A percentile compares a stretch with the other conserved stretches of the same genome.
phyloP scores from a whole-genome alignment of 129 eudicot species.

The Daucus carota region DH1_v3.0 NC_030383.2:62260001-62260500 shows the following conservation, averaged over 20 bases:
- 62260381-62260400: neutral
- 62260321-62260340: neutral
- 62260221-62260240: neutral
- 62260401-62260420: too few species aligned
- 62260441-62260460: neutral
- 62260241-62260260: neutral
- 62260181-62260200: slow-evolving; percentile 76
- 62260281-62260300: neutral
- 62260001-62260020: neutral
- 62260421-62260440: neutral
- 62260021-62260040: slow-evolving; percentile 17
- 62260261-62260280: neutral
- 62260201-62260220: slow-evolving; percentile 28
- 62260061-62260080: neutral
- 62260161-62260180: slow-evolving; percentile 43
- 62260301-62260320: neutral
- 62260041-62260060: slow-evolving; percentile 19
- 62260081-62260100: neutral
- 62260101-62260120: slow-evolving; percentile 56
- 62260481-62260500: neutral
- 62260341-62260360: neutral
- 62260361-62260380: neutral
- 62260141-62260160: slow-evolving; percentile 23
- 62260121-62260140: slow-evolving; percentile 28
- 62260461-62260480: neutral